phyloP scores from a whole-genome alignment of 257 asterid genomes.

The Ligustrum vulgare region DNA sequence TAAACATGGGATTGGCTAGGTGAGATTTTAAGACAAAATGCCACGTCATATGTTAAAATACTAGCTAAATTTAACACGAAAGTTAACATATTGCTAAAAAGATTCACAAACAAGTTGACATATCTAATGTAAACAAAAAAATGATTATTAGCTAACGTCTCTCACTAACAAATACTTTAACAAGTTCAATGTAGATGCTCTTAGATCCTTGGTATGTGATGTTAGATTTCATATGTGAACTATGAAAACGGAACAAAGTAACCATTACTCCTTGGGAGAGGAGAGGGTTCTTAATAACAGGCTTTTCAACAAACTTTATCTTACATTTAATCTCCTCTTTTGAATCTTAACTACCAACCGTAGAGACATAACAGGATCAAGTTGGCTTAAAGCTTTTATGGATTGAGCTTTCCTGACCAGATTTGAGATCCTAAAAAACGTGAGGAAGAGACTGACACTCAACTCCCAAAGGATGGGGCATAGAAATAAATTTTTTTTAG shows the following conservation, averaged over 20 bases:
- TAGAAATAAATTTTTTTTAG: too few species aligned
- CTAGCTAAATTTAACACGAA: too few species aligned
- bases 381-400: not conserved
- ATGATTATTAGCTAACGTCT: too few species aligned
- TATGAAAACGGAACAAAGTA: not conserved
- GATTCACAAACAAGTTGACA: too few species aligned
- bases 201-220: not conserved
- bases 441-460: not conserved
- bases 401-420: not conserved
- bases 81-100: too few species aligned
- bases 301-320: not conserved
- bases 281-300: not conserved
- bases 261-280: not conserved
- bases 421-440: not conserved
- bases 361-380: not conserved
- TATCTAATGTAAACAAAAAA: too few species aligned
- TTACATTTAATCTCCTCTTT: not conserved
- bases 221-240: not conserved
- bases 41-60: too few species aligned
- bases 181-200: too few species aligned
- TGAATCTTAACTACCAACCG: not conserved
- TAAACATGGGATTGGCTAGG: too few species aligned
- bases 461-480: not conserved
- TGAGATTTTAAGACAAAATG: too few species aligned
- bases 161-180: too few species aligned